Evolutionary conservation across 2,329 filamentous ascomycete genomes (phyloP), one percentile per base, ranked within the genome.

Genomic region (Seiridium unicorne): DNA sequence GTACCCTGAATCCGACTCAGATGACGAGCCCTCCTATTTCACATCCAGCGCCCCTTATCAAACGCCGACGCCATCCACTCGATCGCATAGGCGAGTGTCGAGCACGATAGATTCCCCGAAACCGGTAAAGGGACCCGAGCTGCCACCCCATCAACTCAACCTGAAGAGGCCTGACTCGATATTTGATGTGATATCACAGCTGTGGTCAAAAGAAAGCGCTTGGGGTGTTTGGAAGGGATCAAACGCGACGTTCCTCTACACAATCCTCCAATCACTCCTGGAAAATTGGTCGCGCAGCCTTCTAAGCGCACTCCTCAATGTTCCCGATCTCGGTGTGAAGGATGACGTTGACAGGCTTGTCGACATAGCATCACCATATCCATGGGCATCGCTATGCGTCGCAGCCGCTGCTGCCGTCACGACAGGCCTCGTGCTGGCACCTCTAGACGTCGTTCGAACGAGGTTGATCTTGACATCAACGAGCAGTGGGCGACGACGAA

Each of bases 141-240:
- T 75, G 57, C 65, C 77, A n/a, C 65, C 77, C 54, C 84, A 93
- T 72, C 87, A 88, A 60, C 82, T 97, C 31, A 79, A 82, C 32
- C 81, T 97, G 26, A 89, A 88, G 64, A 88, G 88, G 61, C 81
- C 91, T 9, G 90, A 94, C 71, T 94, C 93, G 1, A 81, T 98
- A 60, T 84, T 93, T 67, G 92, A 97, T 65, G 92, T 95, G 3
- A 85, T 99, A 62, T 88, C 89, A 5, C 90, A 96, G 72, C 78
- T 98, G 26, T 98, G 95, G 91, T 84, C 89, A 53, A 94, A 90
- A 66, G 94, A 96, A 72, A 92, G 93, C 42, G 89, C 89, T 0
- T 93, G 93, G 83, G 95, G 95, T 4, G 88, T 97, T 4, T 99
- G 94, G 93, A 97, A 97, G 74, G 88, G 89, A 7, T 92, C 93